A percentile compares a stretch with the other conserved stretches of the same genome.
These are phyloP conservation scores for Dactylonectria estremocensis DNA, from an alignment of 2,329 filamentous ascomycete genomes.

Conservation along the genomic window DNA sequence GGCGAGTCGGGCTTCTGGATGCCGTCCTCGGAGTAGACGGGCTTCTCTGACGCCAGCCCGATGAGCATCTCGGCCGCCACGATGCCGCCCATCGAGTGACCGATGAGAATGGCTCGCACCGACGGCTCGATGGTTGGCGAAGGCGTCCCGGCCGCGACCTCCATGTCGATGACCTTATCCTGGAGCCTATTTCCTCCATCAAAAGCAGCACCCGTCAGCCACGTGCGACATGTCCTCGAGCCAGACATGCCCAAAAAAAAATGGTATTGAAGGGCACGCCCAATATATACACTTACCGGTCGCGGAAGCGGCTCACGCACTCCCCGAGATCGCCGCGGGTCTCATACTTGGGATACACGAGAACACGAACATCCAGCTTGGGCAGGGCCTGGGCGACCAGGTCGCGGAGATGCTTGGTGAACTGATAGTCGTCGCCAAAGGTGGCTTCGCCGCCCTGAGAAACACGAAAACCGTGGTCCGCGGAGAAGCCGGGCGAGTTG, in stretches of 20 bases:
- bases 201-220: neutral
- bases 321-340: constrained; percentile 83
- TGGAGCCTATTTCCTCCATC: constrained; percentile 78
- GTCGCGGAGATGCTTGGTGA: constrained; percentile 79
- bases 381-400: constrained; percentile 77
- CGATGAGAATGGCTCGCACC: constrained; percentile 85
- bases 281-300: constrained; percentile 82
- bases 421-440: constrained; percentile 76
- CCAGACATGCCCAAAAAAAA: neutral
- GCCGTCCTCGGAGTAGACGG: constrained; percentile 65
- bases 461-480: constrained; percentile 5
- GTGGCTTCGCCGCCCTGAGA: constrained; percentile 81
- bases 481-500: constrained; percentile 1
- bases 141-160: constrained; percentile 84
- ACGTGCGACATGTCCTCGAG: no score
- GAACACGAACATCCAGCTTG: constrained; percentile 75
- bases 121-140: constrained; percentile 90
- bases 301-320: constrained; percentile 80
- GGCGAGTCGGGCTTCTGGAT: constrained; percentile 54
- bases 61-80: constrained; percentile 92
- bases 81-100: constrained; percentile 94
- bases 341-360: constrained; percentile 86
- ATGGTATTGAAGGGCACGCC: neutral
- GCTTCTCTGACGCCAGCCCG: constrained; percentile 73
- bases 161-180: constrained; percentile 93